phyloP scores from a whole-genome alignment of 208 protist genomes.

The Herpetomonas samuelpessoai region DNA sequence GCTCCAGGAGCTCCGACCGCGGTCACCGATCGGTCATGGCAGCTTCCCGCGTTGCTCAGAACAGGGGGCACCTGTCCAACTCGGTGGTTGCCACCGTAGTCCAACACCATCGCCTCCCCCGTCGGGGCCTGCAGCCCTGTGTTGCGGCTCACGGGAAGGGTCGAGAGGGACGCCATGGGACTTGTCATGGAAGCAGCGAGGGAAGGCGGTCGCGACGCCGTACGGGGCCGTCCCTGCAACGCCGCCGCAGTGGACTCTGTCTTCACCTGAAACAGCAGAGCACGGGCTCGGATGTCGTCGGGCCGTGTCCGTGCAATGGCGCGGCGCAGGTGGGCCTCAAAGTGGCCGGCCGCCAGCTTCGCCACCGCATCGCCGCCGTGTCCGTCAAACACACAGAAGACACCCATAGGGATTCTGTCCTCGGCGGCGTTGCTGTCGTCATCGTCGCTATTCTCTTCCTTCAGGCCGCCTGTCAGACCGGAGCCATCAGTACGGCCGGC shows the following conservation, averaged over 20 bases:
- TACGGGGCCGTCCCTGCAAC: slow-evolving; percentile 4
- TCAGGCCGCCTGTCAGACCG: background rate
- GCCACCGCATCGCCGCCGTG: slow-evolving; percentile 79
- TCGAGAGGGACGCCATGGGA: too few species aligned
- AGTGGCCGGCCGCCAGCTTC: slow-evolving; percentile 55
- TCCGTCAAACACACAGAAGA: slow-evolving; percentile 84
- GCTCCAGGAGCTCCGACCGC: too few species aligned
- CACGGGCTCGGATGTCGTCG: slow-evolving; percentile 34
- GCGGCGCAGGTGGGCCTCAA: slow-evolving; percentile 58
- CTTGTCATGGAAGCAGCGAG: background rate
- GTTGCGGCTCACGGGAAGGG: too few species aligned
- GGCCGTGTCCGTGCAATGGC: slow-evolving; percentile 25
- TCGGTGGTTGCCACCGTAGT: too few species aligned
- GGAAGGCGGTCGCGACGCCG: too few species aligned
- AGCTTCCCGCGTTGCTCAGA: too few species aligned
- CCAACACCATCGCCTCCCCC: too few species aligned
- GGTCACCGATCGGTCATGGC: too few species aligned
- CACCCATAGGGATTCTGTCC: slow-evolving; percentile 58
- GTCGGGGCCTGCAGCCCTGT: slow-evolving; percentile 8
- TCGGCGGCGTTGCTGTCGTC: background rate
- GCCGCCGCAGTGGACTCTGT: slow-evolving; percentile 20
- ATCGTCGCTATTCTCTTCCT: slow-evolving; percentile 5
- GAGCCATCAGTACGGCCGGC: too few species aligned
- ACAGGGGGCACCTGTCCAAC: too few species aligned
- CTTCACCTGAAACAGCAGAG: slow-evolving; percentile 55